Evolutionary conservation across 192 early-diverging fungal genomes (phyloP).

Genomic region (Coemansia sp.): DNA sequence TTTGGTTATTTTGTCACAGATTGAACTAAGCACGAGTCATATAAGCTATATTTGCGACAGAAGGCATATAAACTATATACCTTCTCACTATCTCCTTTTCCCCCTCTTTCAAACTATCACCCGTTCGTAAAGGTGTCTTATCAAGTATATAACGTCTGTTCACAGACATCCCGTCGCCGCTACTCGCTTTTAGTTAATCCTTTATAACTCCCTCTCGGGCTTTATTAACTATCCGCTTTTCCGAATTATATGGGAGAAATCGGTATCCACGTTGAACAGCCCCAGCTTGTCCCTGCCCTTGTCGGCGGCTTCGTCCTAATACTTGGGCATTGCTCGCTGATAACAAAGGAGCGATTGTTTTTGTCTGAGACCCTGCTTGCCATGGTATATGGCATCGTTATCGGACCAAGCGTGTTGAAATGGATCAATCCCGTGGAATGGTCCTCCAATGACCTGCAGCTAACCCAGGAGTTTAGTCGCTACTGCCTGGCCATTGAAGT

Average conservation of each 20-base stretch:
- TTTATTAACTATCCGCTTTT: too few species aligned
- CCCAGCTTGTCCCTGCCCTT: constrained; percentile 53
- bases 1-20: too few species aligned
- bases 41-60: too few species aligned
- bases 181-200: too few species aligned
- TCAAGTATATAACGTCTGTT: too few species aligned
- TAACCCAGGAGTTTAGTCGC: constrained; percentile 72
- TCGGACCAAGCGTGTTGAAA: constrained; percentile 73
- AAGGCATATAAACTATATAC: too few species aligned
- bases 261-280: constrained; percentile 27
- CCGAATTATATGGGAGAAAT: constrained; percentile 36
- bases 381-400: constrained; percentile 78
- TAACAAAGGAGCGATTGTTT: constrained; percentile 70
- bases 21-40: too few species aligned
- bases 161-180: too few species aligned
- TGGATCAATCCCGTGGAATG: constrained; percentile 68
- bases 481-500: constrained; percentile 82
- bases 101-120: too few species aligned
- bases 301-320: constrained; percentile 72
- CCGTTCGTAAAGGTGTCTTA: too few species aligned
- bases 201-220: too few species aligned
- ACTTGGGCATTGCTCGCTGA: constrained; percentile 64
- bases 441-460: constrained; percentile 52
- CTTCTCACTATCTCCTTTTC: too few species aligned
- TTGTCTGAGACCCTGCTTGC: constrained; percentile 81